These are phyloP conservation scores for Ramaria rubella DNA, from an alignment of 768 basidiomycete genomes.

Conservation along the genomic window DNA sequence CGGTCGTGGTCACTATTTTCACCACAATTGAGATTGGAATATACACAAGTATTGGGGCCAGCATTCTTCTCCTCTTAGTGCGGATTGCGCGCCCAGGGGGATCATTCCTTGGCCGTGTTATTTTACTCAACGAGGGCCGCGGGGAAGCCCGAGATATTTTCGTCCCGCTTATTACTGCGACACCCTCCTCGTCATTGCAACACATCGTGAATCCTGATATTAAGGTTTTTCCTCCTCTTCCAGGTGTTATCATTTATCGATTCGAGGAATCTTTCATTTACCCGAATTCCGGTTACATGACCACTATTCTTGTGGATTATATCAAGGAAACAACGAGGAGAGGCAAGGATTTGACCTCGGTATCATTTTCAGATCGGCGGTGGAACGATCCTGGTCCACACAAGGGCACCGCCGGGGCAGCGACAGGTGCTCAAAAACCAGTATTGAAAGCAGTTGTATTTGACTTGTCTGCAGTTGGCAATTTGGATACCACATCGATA, in stretches of 20 bases:
- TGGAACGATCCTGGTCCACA: constrained; percentile 92
- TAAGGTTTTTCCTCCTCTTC: constrained; percentile 68
- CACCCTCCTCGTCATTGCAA: constrained; percentile 13
- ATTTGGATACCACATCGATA: constrained; percentile 87
- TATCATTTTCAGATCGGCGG: constrained; percentile 65
- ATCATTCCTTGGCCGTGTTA: constrained; percentile 81
- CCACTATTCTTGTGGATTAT: constrained; percentile 69
- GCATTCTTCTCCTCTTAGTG: constrained; percentile 71
- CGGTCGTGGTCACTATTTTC: constrained; percentile 86
- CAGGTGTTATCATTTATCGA: constrained; percentile 87
- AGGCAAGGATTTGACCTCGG: constrained; percentile 60
- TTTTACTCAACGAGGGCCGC: constrained; percentile 24
- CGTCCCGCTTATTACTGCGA: constrained; percentile 39
- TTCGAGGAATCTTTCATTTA: constrained; percentile 87
- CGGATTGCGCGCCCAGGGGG: constrained; percentile 86
- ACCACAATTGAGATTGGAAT: constrained; percentile 89
- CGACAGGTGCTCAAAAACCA: constrained; percentile 52
- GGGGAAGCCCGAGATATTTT: constrained; percentile 68
- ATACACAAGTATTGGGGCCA: constrained; percentile 76
- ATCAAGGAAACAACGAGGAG: constrained; percentile 72
- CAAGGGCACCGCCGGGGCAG: constrained; percentile 36
- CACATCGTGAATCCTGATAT: constrained; percentile 63
- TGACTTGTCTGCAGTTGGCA: constrained; percentile 81
- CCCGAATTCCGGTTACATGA: constrained; percentile 66
- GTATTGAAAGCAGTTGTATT: constrained; percentile 79